Conservation (phyloP, 495 filamentous ascomycete genomes). For the Aspergillus indologenus region DNA sequence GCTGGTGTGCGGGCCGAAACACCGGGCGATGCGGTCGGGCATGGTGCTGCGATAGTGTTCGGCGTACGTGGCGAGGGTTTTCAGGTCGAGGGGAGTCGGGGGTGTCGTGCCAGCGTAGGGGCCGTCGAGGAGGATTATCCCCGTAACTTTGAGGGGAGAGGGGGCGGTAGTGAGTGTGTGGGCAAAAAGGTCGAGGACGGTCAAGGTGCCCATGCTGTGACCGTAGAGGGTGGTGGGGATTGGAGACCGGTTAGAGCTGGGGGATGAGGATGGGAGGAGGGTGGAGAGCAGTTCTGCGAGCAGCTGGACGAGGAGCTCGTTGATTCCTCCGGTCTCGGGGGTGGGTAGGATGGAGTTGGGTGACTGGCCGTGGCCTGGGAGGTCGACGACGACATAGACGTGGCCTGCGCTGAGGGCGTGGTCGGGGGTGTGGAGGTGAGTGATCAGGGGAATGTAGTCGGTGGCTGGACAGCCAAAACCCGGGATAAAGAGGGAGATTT, state of each 20-base stretch:
- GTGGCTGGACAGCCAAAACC: slow-evolving; percentile 1
- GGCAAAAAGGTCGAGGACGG: not conserved
- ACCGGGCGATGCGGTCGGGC: not conserved
- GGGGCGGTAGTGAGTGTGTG: not conserved
- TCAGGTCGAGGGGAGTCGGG: not conserved
- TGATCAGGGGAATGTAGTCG: slow-evolving; percentile 1
- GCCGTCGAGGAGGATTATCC: not conserved
- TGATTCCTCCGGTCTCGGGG: not conserved
- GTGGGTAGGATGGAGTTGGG: not conserved
- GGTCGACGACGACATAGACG: not conserved
- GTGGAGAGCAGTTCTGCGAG: not conserved
- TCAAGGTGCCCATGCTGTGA: not conserved
- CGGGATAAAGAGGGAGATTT: not conserved
- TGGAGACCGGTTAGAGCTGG: not conserved
- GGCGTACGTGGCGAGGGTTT: not conserved
- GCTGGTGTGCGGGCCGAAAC: not conserved
- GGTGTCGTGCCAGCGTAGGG: not conserved
- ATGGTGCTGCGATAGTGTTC: not conserved
- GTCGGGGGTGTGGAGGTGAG: not conserved
- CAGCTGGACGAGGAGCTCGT: not conserved
- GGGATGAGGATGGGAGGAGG: not conserved
- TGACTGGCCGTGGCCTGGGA: slow-evolving; percentile 1
- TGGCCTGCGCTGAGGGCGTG: not conserved
- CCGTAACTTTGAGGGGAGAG: not conserved
- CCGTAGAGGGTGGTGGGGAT: not conserved